Evolutionary conservation across 2,329 filamentous ascomycete species (phyloP).

Genomic region (Mariannaea sp.): DNA sequence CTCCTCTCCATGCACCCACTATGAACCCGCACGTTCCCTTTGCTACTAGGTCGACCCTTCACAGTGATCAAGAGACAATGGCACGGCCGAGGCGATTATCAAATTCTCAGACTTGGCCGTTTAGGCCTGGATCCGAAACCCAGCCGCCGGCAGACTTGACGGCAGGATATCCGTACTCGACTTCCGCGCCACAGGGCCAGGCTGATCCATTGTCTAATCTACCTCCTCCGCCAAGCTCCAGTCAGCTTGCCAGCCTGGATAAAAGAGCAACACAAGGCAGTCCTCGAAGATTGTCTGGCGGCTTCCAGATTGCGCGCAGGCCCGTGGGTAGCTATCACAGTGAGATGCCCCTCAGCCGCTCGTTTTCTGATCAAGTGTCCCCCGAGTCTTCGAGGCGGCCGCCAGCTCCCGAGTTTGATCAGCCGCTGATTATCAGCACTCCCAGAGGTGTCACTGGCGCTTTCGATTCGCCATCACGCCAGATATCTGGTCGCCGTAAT

Average conservation of each 20-base stretch:
- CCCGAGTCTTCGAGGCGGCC: slow-evolving; percentile 11
- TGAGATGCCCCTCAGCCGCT: slow-evolving; percentile 26
- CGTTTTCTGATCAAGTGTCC: slow-evolving; percentile 30
- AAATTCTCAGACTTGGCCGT: slow-evolving; percentile 55
- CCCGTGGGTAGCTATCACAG: slow-evolving; percentile 45
- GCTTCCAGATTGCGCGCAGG: slow-evolving; percentile 48
- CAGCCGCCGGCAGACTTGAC: slow-evolving; percentile 26
- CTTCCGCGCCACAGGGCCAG: slow-evolving; percentile 42
- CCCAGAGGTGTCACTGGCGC: slow-evolving; percentile 59
- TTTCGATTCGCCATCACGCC: slow-evolving; percentile 51
- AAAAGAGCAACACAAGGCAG: slow-evolving; percentile 45
- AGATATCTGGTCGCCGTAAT: slow-evolving; percentile 39
- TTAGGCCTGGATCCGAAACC: slow-evolving; percentile 36
- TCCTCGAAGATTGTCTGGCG: slow-evolving; percentile 51
- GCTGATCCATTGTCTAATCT: slow-evolving; percentile 44
- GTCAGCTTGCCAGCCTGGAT: slow-evolving; percentile 47
- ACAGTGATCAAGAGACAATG: slow-evolving; percentile 20
- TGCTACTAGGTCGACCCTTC: slow-evolving; percentile 29
- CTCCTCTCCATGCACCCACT: slow-evolving; percentile 29
- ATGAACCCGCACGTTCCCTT: slow-evolving; percentile 40
- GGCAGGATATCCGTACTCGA: slow-evolving; percentile 49
- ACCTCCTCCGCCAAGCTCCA: slow-evolving; percentile 46
- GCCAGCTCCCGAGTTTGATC: slow-evolving; percentile 45
- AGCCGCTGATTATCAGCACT: slow-evolving; percentile 65
- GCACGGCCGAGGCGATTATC: slow-evolving; percentile 39